phyloP scores from a whole-genome alignment of 2,329 filamentous ascomycete species.

The Talaromyces atroroseus region DNA sequence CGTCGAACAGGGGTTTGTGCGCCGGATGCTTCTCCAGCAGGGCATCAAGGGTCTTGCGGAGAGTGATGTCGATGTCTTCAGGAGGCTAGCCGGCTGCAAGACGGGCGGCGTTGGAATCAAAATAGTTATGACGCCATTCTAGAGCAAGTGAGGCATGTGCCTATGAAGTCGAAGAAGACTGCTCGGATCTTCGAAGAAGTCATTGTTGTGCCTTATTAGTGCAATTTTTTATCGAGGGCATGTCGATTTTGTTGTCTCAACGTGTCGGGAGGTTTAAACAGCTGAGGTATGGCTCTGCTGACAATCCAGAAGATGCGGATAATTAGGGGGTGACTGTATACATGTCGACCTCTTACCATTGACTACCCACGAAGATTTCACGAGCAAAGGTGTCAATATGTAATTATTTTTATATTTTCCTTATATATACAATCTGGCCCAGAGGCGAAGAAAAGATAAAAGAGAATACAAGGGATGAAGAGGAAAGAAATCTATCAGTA shows the following conservation, averaged over 20 bases:
- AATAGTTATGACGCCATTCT: conserved; percentile 13
- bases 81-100: background rate
- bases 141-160: conserved; percentile 43
- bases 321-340: too few relatives aligned
- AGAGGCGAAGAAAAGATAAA: background rate
- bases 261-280: background rate
- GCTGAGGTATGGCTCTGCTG: background rate
- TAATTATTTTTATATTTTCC: background rate
- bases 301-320: background rate
- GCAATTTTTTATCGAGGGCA: background rate
- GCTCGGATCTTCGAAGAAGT: conserved; percentile 35
- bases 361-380: background rate
- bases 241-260: background rate
- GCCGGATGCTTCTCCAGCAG: conserved; percentile 27
- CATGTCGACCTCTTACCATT: background rate
- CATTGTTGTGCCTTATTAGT: background rate
- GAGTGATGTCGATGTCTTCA: conserved; percentile 45
- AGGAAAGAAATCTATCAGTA: background rate
- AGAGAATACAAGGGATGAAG: background rate
- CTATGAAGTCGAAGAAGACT: conserved; percentile 55
- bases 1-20: conserved; percentile 16
- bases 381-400: background rate
- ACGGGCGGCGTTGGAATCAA: conserved; percentile 9
- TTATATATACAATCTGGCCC: background rate
- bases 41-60: conserved; percentile 36